Base-by-base conservation (phyloP, 2,329 filamentous ascomycete species). In the Pseudogymnoascus verrucosus region DNA sequence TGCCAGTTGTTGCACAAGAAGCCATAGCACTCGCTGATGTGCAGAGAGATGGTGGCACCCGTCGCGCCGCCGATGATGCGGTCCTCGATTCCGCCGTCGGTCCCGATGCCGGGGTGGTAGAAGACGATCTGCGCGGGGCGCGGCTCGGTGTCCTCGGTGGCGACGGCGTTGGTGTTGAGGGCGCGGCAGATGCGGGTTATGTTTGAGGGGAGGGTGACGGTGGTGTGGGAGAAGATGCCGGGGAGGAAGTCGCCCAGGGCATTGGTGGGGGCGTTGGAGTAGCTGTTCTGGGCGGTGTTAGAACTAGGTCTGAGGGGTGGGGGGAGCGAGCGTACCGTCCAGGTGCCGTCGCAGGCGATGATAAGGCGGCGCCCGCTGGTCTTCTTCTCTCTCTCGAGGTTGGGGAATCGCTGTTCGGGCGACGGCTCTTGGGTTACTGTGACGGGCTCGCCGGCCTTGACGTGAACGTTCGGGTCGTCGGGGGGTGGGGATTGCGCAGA, bases 31-130 rank as follows among this genome's bases (percentile, higher is more conserved):
- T 81, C 79, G 19, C 77, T 75, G 26, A 82, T 75, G 66, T 81
- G 69, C 40, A 84, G 82, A 26, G 79, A 76, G 44, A 86, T 78
- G 1, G 83, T 82, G 14, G 77, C 72, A 2, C 83, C 82, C 68
- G 85, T 83, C 2, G 81, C 79, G 47, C 83, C 83, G 5, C 83
- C 82, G 0, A 79, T 78, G 14, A 85, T 66, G 51, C 76, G 76
- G 64, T 84, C 81, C n/a, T 83, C 63, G 31, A 77, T 67, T 51
- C 78, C 78, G 66, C 78, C 78, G 1, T 79, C 79, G 2, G 82
- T 83, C 14, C 84, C 84, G 28, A 87, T 82, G 19, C 84, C 84
- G 7, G 82, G 82, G 69, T 85, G 82, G 69, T 87, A 87, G 68
- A 80, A 82, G 64, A 86, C 80, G 67, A 87, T 79, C 70, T 87